phyloP scores from a whole-genome alignment of 2,329 filamentous ascomycete species.

The Ceratocystis diversiconidia region DNA sequence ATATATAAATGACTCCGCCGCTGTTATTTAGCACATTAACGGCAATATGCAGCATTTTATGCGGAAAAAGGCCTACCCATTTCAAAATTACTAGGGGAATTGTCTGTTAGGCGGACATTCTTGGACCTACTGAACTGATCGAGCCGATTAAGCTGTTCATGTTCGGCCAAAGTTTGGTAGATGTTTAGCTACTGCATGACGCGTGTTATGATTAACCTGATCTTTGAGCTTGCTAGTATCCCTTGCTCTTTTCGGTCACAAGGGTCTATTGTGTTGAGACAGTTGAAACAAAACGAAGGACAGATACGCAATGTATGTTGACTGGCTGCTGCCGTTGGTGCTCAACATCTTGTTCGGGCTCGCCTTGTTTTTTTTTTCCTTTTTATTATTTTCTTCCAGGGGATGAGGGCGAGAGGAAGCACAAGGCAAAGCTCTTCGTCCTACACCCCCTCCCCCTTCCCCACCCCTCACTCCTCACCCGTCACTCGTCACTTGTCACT shows the following conservation, averaged over 20 bases:
- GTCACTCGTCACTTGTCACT: background rate
- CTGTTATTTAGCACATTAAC: background rate
- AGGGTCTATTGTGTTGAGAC: background rate
- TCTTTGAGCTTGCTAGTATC: background rate
- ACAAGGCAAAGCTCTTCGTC: background rate
- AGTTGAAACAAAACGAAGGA: conserved; percentile 3
- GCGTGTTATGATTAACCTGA: background rate
- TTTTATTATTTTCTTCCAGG: background rate
- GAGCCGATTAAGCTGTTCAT: background rate
- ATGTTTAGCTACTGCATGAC: background rate
- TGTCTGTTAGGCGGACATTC: background rate
- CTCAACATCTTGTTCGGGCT: background rate
- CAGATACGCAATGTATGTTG: background rate
- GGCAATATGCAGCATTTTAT: background rate
- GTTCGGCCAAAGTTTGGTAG: background rate
- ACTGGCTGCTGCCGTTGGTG: background rate
- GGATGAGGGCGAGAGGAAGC: background rate
- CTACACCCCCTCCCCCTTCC: background rate
- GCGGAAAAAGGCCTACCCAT: background rate
- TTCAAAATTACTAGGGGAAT: background rate
- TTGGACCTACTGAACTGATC: background rate
- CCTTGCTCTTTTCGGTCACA: background rate
- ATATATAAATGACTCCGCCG: background rate
- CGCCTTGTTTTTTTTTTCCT: background rate
- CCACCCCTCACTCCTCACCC: background rate